Evolutionary conservation across 805 yeast genomes (phyloP).

Genomic region (Saccharomycopsis babjevae): DNA sequence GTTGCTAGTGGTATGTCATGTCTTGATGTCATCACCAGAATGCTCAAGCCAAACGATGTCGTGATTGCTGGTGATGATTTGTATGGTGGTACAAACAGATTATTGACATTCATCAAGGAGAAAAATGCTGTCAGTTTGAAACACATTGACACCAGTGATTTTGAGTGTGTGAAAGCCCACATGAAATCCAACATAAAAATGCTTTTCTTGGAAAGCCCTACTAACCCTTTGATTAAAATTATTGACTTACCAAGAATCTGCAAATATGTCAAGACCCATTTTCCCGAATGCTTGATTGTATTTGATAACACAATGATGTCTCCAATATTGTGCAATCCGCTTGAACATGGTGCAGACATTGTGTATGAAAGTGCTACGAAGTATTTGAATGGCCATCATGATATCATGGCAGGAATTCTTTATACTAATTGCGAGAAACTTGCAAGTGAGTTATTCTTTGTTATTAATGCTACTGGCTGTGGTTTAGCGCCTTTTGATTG

Average conservation of each 20-base stretch:
- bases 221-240: constrained; percentile 86
- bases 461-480: constrained; percentile 83
- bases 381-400: constrained; percentile 90
- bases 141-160: constrained; percentile 76
- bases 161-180: constrained; percentile 46
- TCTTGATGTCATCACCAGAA: constrained; percentile 70
- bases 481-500: constrained; percentile 90
- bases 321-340: constrained; percentile 75
- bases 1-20: constrained; percentile 93
- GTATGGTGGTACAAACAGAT: constrained; percentile 88
- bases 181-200: constrained; percentile 53
- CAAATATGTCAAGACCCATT: constrained; percentile 51
- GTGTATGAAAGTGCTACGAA: constrained; percentile 93
- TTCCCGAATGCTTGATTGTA: constrained; percentile 62
- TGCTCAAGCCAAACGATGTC: constrained; percentile 73
- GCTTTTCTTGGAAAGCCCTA: constrained; percentile 84
- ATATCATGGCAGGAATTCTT: constrained; percentile 89
- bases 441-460: constrained; percentile 61
- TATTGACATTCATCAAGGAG: constrained; percentile 59
- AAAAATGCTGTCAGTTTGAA: constrained; percentile 55
- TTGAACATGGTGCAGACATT: constrained; percentile 80
- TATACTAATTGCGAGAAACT: constrained; percentile 57
- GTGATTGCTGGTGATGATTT: constrained; percentile 91
- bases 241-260: constrained; percentile 67
- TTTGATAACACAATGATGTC: constrained; percentile 98